Conservation (phyloP, 371 early-diverging fungal species). For the Mortierella sp. region DNA sequence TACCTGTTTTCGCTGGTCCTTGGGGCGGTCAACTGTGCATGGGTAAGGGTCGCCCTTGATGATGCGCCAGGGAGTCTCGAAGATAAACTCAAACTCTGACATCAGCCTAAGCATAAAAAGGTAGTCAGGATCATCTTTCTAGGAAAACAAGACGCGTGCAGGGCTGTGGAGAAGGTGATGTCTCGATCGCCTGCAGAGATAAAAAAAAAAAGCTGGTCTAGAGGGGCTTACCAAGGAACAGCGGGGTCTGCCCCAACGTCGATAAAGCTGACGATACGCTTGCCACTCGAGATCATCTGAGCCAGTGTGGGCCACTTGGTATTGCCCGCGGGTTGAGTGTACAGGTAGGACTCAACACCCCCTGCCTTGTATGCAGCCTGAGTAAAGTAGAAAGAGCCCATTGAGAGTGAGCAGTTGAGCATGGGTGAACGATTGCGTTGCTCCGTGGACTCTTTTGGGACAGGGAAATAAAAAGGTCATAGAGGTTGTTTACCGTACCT, state of each 20-base stretch:
- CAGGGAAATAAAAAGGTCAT: not conserved
- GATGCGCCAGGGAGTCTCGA: constrained; percentile 71
- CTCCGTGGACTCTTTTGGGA: too few species aligned
- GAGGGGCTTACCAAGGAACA: constrained; percentile 66
- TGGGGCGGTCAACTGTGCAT: constrained; percentile 67
- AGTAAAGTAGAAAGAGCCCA: not conserved
- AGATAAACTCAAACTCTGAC: constrained; percentile 64
- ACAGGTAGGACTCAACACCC: constrained; percentile 68
- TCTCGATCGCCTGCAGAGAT: not conserved
- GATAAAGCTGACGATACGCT: constrained; percentile 74
- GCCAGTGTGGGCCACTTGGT: constrained; percentile 78
- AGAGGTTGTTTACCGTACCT: constrained; percentile 10
- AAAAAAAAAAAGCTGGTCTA: not conserved
- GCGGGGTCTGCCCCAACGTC: constrained; percentile 63
- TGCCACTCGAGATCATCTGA: constrained; percentile 71
- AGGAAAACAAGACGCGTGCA: not conserved
- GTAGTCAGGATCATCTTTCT: not conserved
- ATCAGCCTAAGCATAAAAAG: constrained; percentile 46
- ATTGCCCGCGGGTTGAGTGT: constrained; percentile 56
- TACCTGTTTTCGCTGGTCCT: constrained; percentile 41
- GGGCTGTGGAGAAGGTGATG: not conserved
- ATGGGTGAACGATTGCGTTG: not conserved
- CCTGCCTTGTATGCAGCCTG: constrained; percentile 63
- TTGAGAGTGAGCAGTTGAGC: not conserved
- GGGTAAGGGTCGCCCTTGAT: constrained; percentile 50